Evolutionary conservation across 768 basidiomycete genomes (phyloP).

Genomic region (Lentinula aciculospora): DNA sequence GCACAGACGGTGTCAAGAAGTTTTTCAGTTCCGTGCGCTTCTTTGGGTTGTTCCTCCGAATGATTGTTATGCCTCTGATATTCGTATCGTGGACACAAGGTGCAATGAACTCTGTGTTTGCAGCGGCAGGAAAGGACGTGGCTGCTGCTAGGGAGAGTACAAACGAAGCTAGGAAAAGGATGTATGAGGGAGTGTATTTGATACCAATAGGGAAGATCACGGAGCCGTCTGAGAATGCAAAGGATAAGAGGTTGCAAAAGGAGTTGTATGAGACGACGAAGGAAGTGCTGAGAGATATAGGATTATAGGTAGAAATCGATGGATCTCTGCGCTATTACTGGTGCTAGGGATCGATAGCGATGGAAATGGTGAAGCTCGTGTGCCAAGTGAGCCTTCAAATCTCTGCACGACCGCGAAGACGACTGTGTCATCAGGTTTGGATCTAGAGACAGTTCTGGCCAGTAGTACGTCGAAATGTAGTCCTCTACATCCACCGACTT

Average conservation of each 20-base stretch:
- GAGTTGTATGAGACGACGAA: constrained; percentile 24
- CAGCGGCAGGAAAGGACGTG: constrained; percentile 22
- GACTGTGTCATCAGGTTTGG: too few species aligned
- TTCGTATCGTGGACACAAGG: constrained; percentile 16
- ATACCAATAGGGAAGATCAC: constrained; percentile 17
- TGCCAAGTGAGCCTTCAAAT: too few species aligned
- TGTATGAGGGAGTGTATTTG: constrained; percentile 26
- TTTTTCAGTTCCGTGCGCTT: constrained; percentile 2
- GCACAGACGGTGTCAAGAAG: constrained; percentile 13
- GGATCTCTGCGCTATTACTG: too few species aligned
- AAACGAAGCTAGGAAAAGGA: background rate
- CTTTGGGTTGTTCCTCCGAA: constrained; percentile 15
- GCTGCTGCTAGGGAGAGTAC: constrained; percentile 9
- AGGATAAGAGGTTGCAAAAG: constrained; percentile 17
- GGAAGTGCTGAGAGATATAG: constrained; percentile 17
- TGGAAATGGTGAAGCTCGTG: too few species aligned
- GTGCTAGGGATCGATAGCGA: too few species aligned
- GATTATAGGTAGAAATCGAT: background rate
- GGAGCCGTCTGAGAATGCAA: constrained; percentile 9
- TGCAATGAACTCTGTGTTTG: constrained; percentile 19
- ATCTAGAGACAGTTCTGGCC: too few species aligned
- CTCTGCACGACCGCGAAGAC: too few species aligned
- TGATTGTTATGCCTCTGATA: constrained; percentile 15
- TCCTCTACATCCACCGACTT: too few species aligned
- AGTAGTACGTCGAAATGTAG: too few species aligned